Evolutionary conservation across 257 asterid genomes (phyloP).

Genomic region (Galeopsis tetrahit): DNA sequence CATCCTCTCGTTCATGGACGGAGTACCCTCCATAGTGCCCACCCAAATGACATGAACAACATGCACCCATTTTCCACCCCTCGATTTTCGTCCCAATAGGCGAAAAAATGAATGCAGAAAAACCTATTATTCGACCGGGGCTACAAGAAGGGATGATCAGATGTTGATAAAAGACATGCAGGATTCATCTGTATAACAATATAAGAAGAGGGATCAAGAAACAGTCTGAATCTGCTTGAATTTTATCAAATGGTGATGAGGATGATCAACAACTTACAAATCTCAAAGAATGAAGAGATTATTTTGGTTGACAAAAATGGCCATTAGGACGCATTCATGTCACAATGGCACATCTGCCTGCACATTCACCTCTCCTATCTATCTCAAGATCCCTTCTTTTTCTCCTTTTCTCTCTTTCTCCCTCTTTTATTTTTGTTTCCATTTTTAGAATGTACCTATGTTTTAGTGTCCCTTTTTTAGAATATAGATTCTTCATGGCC

Average conservation of each 20-base stretch:
- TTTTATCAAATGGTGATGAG: not conserved
- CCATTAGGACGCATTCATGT: constrained; percentile 41
- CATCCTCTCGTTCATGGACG: constrained; percentile 42
- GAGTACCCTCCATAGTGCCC: constrained; percentile 37
- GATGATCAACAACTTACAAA: not conserved
- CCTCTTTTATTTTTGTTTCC: constrained; percentile 13
- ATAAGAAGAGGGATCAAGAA: constrained; percentile 17
- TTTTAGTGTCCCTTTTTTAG: constrained; percentile 21
- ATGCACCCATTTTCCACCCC: constrained; percentile 71
- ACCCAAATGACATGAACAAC: constrained; percentile 77
- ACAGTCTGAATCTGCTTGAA: constrained; percentile 12
- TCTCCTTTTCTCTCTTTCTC: constrained; percentile 33
- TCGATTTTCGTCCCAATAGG: constrained; percentile 27
- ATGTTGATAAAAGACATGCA: constrained; percentile 16
- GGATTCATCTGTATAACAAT: constrained; percentile 26
- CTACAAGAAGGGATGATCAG: constrained; percentile 19
- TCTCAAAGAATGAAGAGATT: constrained; percentile 24
- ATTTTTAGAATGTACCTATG: constrained; percentile 18
- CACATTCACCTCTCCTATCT: constrained; percentile 33
- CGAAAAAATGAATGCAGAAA: constrained; percentile 28
- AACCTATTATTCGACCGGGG: not conserved
- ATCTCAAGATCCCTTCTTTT: constrained; percentile 19
- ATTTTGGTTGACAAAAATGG: constrained; percentile 38
- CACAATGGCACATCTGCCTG: constrained; percentile 38
- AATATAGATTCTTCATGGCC: constrained; percentile 2